These are phyloP conservation scores for Naegleria gruberi DNA, from an alignment of 208 protist genomes.

Conservation along the genomic window DNA sequence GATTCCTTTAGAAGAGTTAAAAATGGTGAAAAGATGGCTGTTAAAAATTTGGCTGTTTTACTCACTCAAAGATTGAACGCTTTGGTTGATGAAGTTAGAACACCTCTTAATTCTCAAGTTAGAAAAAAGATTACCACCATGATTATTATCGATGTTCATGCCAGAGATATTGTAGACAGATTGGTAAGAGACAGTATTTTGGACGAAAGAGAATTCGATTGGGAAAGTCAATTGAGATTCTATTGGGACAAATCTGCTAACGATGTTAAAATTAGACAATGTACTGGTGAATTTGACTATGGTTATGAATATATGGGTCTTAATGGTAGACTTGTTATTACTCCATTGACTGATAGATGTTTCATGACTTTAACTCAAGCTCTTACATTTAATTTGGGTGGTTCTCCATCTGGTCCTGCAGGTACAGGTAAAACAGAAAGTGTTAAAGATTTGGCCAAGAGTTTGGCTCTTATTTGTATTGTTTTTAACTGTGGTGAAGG, in stretches of 20 bases:
- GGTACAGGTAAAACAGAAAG: conserved; percentile 96
- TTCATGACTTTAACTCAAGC: conserved; percentile 98
- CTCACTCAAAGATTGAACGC: conserved; percentile 84
- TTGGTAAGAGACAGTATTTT: conserved; percentile 96
- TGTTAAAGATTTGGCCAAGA: conserved; percentile 96
- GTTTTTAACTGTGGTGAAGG: conserved; percentile 98
- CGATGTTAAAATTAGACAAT: conserved; percentile 89
- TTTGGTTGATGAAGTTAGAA: conserved; percentile 86
- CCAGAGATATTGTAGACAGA: conserved; percentile 93
- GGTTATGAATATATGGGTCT: conserved; percentile 99
- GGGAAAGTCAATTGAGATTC: conserved; percentile 97
- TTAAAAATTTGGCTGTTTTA: conserved; percentile 85
- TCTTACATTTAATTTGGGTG: conserved; percentile 91
- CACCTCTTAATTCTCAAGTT: conserved; percentile 71
- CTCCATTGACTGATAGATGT: conserved; percentile 95
- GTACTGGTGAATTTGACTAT: conserved; percentile 89
- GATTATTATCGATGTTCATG: conserved; percentile 99
- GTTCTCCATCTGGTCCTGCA: conserved; percentile 83
- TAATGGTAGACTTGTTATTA: conserved; percentile 97
- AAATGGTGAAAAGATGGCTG: conserved; percentile 86
- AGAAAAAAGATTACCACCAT: conserved; percentile 97
- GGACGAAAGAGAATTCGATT: conserved; percentile 95
- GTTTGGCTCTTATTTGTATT: conserved; percentile 88
- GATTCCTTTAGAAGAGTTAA: conserved; percentile 81
- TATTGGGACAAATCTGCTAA: conserved; percentile 92